Conservation (phyloP, 306 rosid species). For the Prunus kanzakura region DNA sequence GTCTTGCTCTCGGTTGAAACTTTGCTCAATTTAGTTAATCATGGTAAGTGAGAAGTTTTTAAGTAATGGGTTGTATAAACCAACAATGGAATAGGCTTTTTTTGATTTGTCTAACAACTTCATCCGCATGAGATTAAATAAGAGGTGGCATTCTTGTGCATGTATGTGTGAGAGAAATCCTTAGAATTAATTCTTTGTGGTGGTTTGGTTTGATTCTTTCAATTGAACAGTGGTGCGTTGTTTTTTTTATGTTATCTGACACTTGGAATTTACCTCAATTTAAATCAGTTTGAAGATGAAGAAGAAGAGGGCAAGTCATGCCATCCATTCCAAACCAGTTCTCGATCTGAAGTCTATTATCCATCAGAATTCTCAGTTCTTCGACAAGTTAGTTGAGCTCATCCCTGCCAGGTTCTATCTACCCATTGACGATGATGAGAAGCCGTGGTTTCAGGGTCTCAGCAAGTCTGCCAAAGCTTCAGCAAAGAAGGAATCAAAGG, state of each 20-base stretch:
- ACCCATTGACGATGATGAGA: slow-evolving; percentile 51
- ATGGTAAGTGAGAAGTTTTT: not conserved
- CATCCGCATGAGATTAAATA: not conserved
- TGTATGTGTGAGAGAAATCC: not conserved
- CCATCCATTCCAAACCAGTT: slow-evolving; percentile 6
- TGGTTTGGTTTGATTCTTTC: not conserved
- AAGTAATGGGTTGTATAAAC: not conserved
- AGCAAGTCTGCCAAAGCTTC: slow-evolving; percentile 53
- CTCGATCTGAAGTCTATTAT: slow-evolving; percentile 48
- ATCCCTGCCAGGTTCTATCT: slow-evolving; percentile 83
- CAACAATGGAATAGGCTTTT: not conserved
- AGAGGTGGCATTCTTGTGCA: not conserved
- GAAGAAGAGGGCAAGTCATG: slow-evolving; percentile 41
- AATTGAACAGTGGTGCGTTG: not conserved
- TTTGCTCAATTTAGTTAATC: not conserved
- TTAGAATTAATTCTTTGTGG: not conserved
- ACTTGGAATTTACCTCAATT: no score
- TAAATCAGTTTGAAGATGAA: slow-evolving; percentile 35
- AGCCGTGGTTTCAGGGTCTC: slow-evolving; percentile 86
- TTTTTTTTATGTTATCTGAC: not conserved
- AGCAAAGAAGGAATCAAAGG: slow-evolving; percentile 68
- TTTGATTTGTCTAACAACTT: not conserved
- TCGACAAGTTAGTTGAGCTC: slow-evolving; percentile 75
- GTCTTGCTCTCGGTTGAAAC: not conserved
- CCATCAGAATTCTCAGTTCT: slow-evolving; percentile 54